phyloP scores from a whole-genome alignment of 116 monocot species.

The Posidonia oceanica region DNA sequence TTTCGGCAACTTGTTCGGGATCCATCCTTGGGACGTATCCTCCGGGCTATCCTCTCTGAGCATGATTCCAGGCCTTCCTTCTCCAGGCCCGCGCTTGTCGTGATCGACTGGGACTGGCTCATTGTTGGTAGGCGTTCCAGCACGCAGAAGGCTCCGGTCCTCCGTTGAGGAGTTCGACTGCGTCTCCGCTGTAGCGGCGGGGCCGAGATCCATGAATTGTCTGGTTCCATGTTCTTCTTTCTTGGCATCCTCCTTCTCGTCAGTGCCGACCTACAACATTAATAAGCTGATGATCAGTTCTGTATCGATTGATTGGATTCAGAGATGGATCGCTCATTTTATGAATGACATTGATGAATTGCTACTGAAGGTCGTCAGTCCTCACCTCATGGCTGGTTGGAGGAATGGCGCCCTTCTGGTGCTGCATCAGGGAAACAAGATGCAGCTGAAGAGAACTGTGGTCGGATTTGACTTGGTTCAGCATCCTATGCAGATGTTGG shows the following conservation, averaged over 20 bases:
- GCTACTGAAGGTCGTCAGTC: neutral
- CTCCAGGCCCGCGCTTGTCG: no score
- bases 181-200: conserved; percentile 7
- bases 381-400: neutral
- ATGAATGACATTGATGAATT: no score
- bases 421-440: conserved; percentile 47
- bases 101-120: no score
- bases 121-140: neutral
- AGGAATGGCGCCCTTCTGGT: conserved; percentile 1
- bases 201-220: conserved; percentile 59
- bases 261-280: neutral
- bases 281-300: neutral
- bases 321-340: no score
- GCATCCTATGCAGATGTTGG: conserved; percentile 37
- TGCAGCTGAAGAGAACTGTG: conserved; percentile 66
- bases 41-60: conserved; percentile 25
- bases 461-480: conserved; percentile 47
- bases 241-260: neutral
- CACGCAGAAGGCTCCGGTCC: conserved; percentile 16
- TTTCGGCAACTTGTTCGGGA: conserved; percentile 16
- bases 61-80: neutral
- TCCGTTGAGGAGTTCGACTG: conserved; percentile 47
- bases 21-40: conserved; percentile 18
- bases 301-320: no score
- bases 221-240: conserved; percentile 8